Evolutionary conservation across 2,329 filamentous ascomycete genomes (phyloP).

Genomic region (Apiospora aurea): DNA sequence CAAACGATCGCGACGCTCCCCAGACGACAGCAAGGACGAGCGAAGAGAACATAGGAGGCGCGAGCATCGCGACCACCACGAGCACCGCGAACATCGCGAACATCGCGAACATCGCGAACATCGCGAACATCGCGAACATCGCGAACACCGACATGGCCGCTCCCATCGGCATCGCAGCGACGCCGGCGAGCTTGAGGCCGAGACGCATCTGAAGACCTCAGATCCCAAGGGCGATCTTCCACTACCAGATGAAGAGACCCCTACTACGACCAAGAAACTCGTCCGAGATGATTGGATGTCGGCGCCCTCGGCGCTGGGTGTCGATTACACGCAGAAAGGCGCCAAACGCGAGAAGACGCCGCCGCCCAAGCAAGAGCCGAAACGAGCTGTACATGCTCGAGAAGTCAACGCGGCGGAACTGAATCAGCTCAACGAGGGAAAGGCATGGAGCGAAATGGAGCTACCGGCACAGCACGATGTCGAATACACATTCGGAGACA

Average conservation of each 20-base stretch:
- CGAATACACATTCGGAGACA: slow-evolving; percentile 86
- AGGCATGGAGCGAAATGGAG: slow-evolving; percentile 58
- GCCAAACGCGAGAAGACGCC: slow-evolving; percentile 61
- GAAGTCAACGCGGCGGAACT: slow-evolving; percentile 79
- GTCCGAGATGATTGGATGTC: slow-evolving; percentile 95
- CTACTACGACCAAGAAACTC: slow-evolving; percentile 47
- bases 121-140: slow-evolving; percentile 27
- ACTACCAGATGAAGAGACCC: slow-evolving; percentile 57
- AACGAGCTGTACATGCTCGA: slow-evolving; percentile 76
- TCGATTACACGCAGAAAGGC: slow-evolving; percentile 79
- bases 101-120: slow-evolving; percentile 31
- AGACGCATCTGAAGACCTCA: slow-evolving; percentile 49
- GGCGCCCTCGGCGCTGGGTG: slow-evolving; percentile 78
- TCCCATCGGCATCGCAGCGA: slow-evolving; percentile 30
- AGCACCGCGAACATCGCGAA: slow-evolving; percentile 34
- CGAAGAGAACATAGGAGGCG: slow-evolving; percentile 19
- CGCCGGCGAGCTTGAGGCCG: slow-evolving; percentile 41
- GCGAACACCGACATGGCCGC: slow-evolving; percentile 25
- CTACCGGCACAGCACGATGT: slow-evolving; percentile 67
- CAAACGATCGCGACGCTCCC: slow-evolving; percentile 42
- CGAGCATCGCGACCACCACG: slow-evolving; percentile 41
- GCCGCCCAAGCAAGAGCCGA: slow-evolving; percentile 64
- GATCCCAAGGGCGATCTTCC: slow-evolving; percentile 60
- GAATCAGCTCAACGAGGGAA: slow-evolving; percentile 65
- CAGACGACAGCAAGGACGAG: slow-evolving; percentile 51